These are phyloP conservation scores for Didymella keratinophila DNA, from an alignment of 2,329 filamentous ascomycete genomes.

Conservation along the genomic window DNA sequence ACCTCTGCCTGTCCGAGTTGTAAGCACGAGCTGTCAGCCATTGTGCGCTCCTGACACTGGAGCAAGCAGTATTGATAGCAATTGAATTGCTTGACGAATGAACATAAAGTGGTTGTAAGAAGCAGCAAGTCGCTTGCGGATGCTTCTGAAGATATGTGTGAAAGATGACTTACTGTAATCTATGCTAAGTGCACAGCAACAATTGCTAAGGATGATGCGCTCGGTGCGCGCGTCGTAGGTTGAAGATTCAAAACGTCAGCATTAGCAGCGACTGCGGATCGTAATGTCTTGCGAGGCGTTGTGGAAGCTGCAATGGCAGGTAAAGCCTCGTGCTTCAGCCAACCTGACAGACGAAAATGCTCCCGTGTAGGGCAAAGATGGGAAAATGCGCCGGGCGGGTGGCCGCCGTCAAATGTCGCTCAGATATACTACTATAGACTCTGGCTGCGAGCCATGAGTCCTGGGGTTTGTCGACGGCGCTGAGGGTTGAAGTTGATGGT, in stretches of 20 bases:
- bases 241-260: neutral
- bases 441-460: neutral
- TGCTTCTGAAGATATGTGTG: slow-evolving; percentile 12
- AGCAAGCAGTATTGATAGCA: neutral
- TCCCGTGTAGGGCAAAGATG: slow-evolving; percentile 33
- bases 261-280: neutral
- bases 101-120: neutral
- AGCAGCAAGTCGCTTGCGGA: neutral
- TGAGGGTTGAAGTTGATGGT: slow-evolving; percentile 30
- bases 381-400: slow-evolving; percentile 14
- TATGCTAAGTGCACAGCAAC: slow-evolving; percentile 28
- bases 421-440: slow-evolving; percentile 1
- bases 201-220: slow-evolving; percentile 29
- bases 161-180: slow-evolving; percentile 34
- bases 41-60: neutral
- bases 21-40: slow-evolving; percentile 18
- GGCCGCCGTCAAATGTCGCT: slow-evolving; percentile 3
- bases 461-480: slow-evolving; percentile 28
- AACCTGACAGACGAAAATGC: slow-evolving; percentile 42
- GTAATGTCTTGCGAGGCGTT: neutral
- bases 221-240: slow-evolving; percentile 4
- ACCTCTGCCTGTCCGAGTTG: neutral
- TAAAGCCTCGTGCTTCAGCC: slow-evolving; percentile 26
- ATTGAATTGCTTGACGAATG: neutral
- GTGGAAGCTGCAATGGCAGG: slow-evolving; percentile 20